phyloP scores from a whole-genome alignment of 2,329 filamentous ascomycete species.

The Claviceps cyperi region DNA sequence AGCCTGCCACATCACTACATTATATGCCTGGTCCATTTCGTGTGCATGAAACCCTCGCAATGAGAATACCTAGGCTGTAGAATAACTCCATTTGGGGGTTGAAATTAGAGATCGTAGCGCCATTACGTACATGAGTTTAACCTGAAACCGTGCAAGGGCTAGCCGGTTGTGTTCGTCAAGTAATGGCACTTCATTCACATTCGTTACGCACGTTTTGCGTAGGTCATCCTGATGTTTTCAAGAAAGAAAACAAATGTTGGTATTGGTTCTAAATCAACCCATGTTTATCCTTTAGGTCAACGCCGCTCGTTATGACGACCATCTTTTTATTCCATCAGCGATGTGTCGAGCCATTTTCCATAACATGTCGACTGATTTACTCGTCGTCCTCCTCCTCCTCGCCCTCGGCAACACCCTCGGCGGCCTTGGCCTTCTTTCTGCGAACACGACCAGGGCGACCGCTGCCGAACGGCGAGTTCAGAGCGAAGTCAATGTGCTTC shows the following conservation, averaged over 20 bases:
- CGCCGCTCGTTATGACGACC: slow-evolving; percentile 36
- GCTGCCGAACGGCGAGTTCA: slow-evolving; percentile 94
- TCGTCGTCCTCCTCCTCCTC: slow-evolving; percentile 80
- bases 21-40: not conserved
- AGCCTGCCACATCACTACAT: not conserved
- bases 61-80: not conserved
- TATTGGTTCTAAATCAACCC: slow-evolving; percentile 24
- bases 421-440: slow-evolving; percentile 99
- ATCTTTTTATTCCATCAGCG: slow-evolving; percentile 23
- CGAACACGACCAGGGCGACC: slow-evolving; percentile 93
- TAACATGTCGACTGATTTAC: slow-evolving; percentile 29
- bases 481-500: slow-evolving; percentile 99
- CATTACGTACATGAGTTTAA: not conserved
- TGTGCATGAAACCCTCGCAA: not conserved
- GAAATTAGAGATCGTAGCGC: not conserved
- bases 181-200: not conserved
- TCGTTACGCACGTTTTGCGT: not conserved
- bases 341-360: slow-evolving; percentile 18
- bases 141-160: not conserved
- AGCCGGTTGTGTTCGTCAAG: not conserved
- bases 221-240: not conserved
- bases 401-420: slow-evolving; percentile 66
- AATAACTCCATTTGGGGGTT: not conserved
- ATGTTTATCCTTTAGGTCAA: slow-evolving; percentile 34
- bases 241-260: slow-evolving; percentile 6